These are phyloP conservation scores for Gonapodya prolifera DNA, from an alignment of 192 early-diverging fungal species.

Conservation along the genomic window DNA sequence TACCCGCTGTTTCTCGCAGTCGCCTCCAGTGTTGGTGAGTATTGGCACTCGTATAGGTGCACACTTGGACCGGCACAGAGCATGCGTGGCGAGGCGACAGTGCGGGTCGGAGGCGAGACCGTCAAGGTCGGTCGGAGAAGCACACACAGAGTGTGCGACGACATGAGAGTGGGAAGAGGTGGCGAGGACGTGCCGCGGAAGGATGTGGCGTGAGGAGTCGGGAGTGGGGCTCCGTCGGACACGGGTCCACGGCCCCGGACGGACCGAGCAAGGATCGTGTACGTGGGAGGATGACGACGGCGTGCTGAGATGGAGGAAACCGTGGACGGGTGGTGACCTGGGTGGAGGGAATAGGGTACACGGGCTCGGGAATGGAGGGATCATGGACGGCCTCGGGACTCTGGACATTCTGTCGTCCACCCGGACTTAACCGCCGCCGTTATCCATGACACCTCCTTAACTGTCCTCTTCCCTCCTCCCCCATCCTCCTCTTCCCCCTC, in stretches of 20 bases:
- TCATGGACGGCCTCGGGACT: neutral
- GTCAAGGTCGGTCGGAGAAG: too few species aligned
- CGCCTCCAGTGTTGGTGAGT: neutral
- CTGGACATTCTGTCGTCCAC: neutral
- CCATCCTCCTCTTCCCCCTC: neutral
- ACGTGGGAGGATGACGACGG: too few species aligned
- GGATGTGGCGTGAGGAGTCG: too few species aligned
- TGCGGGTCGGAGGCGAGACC: neutral
- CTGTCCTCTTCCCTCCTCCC: neutral
- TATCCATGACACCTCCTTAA: neutral
- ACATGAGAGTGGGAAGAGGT: neutral
- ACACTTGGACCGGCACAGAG: neutral
- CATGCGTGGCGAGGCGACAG: neutral
- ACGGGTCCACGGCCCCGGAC: too few species aligned
- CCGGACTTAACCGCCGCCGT: neutral
- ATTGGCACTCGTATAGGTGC: neutral
- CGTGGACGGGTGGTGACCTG: too few species aligned
- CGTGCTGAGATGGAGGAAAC: too few species aligned
- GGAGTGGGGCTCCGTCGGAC: too few species aligned
- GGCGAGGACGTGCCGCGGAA: neutral
- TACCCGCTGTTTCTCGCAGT: neutral
- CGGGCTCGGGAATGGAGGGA: neutral
- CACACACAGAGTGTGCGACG: neutral
- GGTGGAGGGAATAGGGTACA: too few species aligned
- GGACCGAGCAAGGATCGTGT: too few species aligned